These are phyloP conservation scores for Selenicereus undatus DNA, from an alignment of 148 eudicot genomes.

Conservation along the genomic window DNA sequence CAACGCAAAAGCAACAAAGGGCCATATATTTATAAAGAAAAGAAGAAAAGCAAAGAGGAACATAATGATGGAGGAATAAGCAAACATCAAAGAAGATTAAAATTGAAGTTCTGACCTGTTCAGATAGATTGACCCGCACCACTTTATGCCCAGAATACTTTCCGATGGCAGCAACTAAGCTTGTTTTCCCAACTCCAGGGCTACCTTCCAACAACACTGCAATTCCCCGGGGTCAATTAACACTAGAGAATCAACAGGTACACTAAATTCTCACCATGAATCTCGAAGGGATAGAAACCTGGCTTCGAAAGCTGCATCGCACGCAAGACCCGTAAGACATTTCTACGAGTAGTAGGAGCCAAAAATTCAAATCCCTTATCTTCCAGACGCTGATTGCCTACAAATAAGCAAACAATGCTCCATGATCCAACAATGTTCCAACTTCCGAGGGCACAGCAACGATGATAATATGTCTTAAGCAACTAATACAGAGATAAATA, in stretches of 20 bases:
- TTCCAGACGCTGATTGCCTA: slow-evolving; percentile 48
- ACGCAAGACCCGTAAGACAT: slow-evolving; percentile 80
- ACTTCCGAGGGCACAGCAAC: neutral
- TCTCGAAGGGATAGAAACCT: slow-evolving; percentile 35
- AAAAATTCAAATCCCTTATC: slow-evolving; percentile 67
- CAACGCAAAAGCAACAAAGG: neutral
- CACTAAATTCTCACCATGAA: neutral
- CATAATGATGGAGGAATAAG: neutral
- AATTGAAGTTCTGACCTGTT: slow-evolving; percentile 59
- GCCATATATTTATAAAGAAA: neutral
- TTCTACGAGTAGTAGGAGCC: slow-evolving; percentile 94
- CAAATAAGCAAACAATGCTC: slow-evolving; percentile 8
- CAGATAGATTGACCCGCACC: slow-evolving; percentile 92
- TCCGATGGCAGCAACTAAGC: slow-evolving; percentile 76
- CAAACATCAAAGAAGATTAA: neutral
- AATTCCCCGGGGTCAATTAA: slow-evolving; percentile 17
- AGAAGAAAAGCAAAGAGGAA: neutral
- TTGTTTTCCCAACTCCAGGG: slow-evolving; percentile 98
- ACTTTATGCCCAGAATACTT: slow-evolving; percentile 85
- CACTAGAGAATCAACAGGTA: slow-evolving; percentile 20
- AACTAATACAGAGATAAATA: neutral
- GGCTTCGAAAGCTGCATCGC: slow-evolving; percentile 95
- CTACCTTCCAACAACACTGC: slow-evolving; percentile 94
- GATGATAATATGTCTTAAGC: neutral
- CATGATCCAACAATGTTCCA: neutral